Evolutionary conservation across 139 green algal species (phyloP).

Genomic region (Ulvella scutata): DNA sequence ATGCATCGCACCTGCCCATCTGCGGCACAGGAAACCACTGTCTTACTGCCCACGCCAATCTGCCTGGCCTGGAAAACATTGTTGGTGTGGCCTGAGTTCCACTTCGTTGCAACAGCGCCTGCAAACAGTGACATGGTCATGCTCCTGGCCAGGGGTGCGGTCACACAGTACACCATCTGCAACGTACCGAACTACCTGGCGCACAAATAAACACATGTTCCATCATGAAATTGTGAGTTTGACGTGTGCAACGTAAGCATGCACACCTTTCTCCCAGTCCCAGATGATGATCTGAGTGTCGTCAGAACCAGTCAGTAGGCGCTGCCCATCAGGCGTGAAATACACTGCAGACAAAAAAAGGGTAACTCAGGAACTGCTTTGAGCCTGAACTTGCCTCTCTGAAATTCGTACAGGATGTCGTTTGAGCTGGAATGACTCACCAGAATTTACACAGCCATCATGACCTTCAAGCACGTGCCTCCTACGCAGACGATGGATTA

Average conservation of each 20-base stretch:
- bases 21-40: neutral
- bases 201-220: neutral
- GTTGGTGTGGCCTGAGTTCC: neutral
- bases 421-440: no score
- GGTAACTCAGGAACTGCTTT: no score
- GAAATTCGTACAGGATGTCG: no score
- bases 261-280: neutral
- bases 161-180: no score
- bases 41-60: neutral
- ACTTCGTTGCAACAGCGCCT: neutral
- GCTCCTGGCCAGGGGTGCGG: no score
- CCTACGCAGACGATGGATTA: neutral
- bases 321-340: neutral
- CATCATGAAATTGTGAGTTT: neutral
- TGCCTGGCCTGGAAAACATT: neutral
- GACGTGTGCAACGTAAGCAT: neutral
- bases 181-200: neutral
- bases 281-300: neutral
- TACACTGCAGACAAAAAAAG: no score
- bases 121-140: no score
- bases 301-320: neutral
- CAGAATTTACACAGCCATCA: neutral
- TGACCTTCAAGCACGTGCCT: neutral
- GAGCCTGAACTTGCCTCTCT: no score
- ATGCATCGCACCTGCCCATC: neutral